A percentile compares a stretch with the other conserved stretches of the same genome.
Conservation (phyloP, 2,329 filamentous ascomycete genomes). For the Fusarium brevicatenulatum region DNA sequence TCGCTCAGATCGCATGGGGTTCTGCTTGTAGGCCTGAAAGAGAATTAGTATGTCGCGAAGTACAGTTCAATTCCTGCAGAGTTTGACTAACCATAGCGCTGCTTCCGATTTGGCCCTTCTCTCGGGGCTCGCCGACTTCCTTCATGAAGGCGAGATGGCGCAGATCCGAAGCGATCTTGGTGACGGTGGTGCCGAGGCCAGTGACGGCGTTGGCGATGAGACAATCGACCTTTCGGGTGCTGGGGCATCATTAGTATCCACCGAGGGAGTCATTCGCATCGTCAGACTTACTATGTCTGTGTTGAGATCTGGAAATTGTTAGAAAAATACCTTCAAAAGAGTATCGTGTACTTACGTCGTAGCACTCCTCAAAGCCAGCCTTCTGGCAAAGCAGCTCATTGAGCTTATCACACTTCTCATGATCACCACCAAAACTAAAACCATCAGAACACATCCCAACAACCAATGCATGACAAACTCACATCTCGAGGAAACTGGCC, state of each 20-base stretch:
- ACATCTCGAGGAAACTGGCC: not conserved
- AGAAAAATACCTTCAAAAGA: not conserved
- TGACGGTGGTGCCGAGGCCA: not conserved
- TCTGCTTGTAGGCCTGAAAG: conserved; percentile 15
- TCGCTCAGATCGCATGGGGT: conserved; percentile 26
- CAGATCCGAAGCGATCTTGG: not conserved
- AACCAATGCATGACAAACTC: not conserved
- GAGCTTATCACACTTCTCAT: conserved; percentile 8
- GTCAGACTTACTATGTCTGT: not conserved
- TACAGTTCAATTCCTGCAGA: fast-evolving
- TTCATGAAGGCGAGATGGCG: not conserved
- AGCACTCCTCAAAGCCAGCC: conserved; percentile 4
- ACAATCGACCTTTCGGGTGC: not conserved
- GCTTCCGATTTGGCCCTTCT: not conserved
- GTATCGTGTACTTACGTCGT: not conserved
- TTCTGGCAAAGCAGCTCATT: conserved; percentile 12
- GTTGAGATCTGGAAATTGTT: not conserved
- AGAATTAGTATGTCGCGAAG: fast-evolving
- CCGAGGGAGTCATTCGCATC: fast-evolving
- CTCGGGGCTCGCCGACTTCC: not conserved
- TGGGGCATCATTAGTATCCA: fast-evolving
- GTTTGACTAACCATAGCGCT: not conserved
- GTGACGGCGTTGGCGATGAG: not conserved
- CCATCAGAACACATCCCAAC: not conserved
- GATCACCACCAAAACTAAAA: not conserved